phyloP scores from a whole-genome alignment of 2,329 filamentous ascomycete species.

The Calonectria pauciramosa region DNA sequence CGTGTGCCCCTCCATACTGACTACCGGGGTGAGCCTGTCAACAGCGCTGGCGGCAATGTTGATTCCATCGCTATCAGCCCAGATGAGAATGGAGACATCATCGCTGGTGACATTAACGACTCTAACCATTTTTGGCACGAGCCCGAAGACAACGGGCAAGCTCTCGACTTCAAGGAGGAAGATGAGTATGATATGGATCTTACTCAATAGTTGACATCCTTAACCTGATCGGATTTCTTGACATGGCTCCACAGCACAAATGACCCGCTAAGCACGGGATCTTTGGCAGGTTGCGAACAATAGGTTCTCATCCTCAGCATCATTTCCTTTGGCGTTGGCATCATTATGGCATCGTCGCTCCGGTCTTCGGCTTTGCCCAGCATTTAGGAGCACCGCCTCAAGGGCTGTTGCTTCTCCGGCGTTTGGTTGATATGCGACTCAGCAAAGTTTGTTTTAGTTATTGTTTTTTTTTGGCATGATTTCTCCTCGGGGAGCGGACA shows the following conservation, averaged over 20 bases:
- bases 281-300: neutral
- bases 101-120: constrained; percentile 63
- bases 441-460: constrained; percentile 30
- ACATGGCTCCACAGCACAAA: constrained; percentile 2
- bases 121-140: constrained; percentile 75
- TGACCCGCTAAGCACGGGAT: constrained; percentile 4
- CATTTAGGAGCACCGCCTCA: constrained; percentile 17
- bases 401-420: constrained; percentile 34
- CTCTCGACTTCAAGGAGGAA: constrained; percentile 90
- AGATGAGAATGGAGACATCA: constrained; percentile 54
- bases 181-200: constrained; percentile 92
- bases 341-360: constrained; percentile 37
- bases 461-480: constrained; percentile 30
- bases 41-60: constrained; percentile 56
- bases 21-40: constrained; percentile 83
- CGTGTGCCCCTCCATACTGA: constrained; percentile 95
- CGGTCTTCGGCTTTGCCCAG: constrained; percentile 14
- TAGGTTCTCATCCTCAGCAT: constrained; percentile 5
- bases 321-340: constrained; percentile 39
- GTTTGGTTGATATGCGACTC: constrained; percentile 27
- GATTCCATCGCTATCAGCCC: constrained; percentile 55
- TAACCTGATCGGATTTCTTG: constrained; percentile 16
- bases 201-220: constrained; percentile 49
- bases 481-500: constrained; percentile 27
- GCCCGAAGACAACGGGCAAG: constrained; percentile 78